These are phyloP conservation scores for Porcisia hertigi DNA, from an alignment of 208 protist species.

Conservation along the genomic window DNA sequence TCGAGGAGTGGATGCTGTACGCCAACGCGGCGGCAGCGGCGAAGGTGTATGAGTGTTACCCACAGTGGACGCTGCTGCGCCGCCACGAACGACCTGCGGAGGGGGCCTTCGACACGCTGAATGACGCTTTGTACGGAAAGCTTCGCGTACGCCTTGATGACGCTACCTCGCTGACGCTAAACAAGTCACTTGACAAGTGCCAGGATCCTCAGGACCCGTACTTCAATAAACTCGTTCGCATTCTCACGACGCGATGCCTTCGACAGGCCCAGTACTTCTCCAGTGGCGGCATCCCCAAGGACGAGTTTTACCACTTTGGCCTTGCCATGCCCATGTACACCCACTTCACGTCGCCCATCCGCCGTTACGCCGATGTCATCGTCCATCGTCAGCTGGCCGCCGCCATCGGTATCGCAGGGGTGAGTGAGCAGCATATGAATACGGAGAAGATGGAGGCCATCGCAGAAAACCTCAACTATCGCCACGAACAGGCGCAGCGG, in stretches of 20 bases:
- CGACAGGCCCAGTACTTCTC: constrained; percentile 94
- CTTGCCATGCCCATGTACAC: constrained; percentile 95
- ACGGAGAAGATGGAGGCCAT: constrained; percentile 70
- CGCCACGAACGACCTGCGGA: constrained; percentile 88
- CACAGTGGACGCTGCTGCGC: constrained; percentile 86
- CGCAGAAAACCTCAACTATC: constrained; percentile 91
- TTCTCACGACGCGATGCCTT: constrained; percentile 92
- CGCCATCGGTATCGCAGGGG: constrained; percentile 64
- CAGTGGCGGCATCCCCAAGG: constrained; percentile 72
- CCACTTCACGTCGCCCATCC: constrained; percentile 96
- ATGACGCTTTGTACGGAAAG: constrained; percentile 71
- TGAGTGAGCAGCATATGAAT: constrained; percentile 54
- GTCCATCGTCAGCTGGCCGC: constrained; percentile 93
- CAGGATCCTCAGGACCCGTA: constrained; percentile 78
- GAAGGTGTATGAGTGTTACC: constrained; percentile 78
- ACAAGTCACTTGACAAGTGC: constrained; percentile 82
- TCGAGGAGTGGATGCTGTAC: constrained; percentile 98
- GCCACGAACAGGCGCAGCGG: constrained; percentile 92
- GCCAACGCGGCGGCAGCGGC: constrained; percentile 93
- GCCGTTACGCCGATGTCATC: constrained; percentile 94
- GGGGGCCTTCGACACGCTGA: constrained; percentile 84
- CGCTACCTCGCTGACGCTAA: constrained; percentile 80
- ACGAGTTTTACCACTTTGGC: constrained; percentile 93
- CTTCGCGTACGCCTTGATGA: constrained; percentile 75
- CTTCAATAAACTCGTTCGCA: constrained; percentile 93